Evolutionary conservation across 345 rosid species (phyloP).

Genomic region (Isatis tinctoria): DNA sequence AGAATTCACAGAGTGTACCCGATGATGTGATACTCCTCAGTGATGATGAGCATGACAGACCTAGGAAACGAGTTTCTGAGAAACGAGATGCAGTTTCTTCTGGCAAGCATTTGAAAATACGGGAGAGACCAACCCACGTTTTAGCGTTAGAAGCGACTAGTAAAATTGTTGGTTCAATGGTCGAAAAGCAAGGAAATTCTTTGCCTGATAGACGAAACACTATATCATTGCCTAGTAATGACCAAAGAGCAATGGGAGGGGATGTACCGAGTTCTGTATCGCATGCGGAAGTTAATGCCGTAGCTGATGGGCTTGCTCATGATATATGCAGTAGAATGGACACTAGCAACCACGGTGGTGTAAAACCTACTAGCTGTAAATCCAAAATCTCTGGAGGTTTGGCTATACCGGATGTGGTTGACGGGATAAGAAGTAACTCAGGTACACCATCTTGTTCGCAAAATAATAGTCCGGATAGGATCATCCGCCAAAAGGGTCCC

Average conservation of each 20-base stretch:
- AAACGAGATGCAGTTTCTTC: slow-evolving; percentile 17
- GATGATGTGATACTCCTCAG: slow-evolving; percentile 69
- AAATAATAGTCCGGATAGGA: slow-evolving; percentile 61
- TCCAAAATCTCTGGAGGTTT: slow-evolving; percentile 43
- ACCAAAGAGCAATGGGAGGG: slow-evolving; percentile 32
- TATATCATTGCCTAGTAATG: slow-evolving; percentile 33
- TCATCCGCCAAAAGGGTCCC: slow-evolving; percentile 89
- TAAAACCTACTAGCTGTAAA: slow-evolving; percentile 34
- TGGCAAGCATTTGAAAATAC: slow-evolving; percentile 17
- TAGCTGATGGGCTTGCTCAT: slow-evolving; percentile 30
- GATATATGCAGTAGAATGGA: slow-evolving; percentile 33
- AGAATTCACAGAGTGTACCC: slow-evolving; percentile 30
- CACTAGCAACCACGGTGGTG: slow-evolving; percentile 22
- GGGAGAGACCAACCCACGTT: slow-evolving; percentile 20
- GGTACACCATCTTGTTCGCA: slow-evolving; percentile 58
- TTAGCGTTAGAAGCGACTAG: slow-evolving; percentile 27
- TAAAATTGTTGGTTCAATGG: slow-evolving; percentile 17
- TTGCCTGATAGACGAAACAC: slow-evolving; percentile 33
- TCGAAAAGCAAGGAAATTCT: slow-evolving; percentile 31
- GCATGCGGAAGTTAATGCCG: slow-evolving; percentile 30
- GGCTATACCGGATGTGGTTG: slow-evolving; percentile 37
- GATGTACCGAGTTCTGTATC: slow-evolving; percentile 29
- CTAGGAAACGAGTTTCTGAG: slow-evolving; percentile 40
- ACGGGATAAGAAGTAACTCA: slow-evolving; percentile 35
- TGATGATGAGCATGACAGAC: slow-evolving; percentile 66